These are phyloP conservation scores for Gossypium raimondii DNA, from an alignment of 345 rosid species.

Conservation along the genomic window DNA sequence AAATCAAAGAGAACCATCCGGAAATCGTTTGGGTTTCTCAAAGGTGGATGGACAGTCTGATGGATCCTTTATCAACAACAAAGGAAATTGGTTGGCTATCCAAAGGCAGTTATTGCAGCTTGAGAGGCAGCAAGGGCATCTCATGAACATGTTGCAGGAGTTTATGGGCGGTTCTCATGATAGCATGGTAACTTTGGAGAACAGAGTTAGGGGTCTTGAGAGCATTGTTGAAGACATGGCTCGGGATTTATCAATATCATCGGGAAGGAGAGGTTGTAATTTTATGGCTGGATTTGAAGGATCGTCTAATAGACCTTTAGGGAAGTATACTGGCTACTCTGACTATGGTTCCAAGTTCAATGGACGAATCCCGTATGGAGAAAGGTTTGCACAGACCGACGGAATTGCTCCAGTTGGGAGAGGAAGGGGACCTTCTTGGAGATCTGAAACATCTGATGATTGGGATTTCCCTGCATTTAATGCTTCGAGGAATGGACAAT, in stretches of 20 bases:
- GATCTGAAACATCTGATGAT: slow-evolving; percentile 61
- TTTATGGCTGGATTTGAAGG: slow-evolving; percentile 64
- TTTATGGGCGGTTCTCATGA: slow-evolving; percentile 98
- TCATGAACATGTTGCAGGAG: slow-evolving; percentile 94
- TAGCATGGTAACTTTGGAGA: slow-evolving; percentile 89
- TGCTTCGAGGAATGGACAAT: slow-evolving; percentile 69
- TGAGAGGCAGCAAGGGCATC: slow-evolving; percentile 92
- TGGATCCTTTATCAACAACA: slow-evolving; percentile 66
- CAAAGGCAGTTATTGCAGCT: slow-evolving; percentile 89
- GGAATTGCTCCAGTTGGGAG: slow-evolving; percentile 51
- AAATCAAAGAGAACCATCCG: slow-evolving; percentile 50
- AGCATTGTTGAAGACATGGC: slow-evolving; percentile 96
- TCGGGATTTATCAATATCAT: slow-evolving; percentile 76
- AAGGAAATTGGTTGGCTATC: slow-evolving; percentile 89
- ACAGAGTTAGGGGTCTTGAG: slow-evolving; percentile 95
- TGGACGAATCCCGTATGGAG: slow-evolving; percentile 65
- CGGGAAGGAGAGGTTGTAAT: slow-evolving; percentile 65
- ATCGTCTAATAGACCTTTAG: slow-evolving; percentile 44
- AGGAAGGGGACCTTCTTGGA: slow-evolving; percentile 78
- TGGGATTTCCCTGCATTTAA: slow-evolving; percentile 68
- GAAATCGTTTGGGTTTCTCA: slow-evolving; percentile 48
- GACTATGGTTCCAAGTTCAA: slow-evolving; percentile 65
- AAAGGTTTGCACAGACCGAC: slow-evolving; percentile 72
- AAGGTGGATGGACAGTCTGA: slow-evolving; percentile 71
- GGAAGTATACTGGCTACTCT: slow-evolving; percentile 69